Evolutionary conservation across 164 flowering plant species (phyloP).

Genomic region (Umbilicus rupestris): DNA sequence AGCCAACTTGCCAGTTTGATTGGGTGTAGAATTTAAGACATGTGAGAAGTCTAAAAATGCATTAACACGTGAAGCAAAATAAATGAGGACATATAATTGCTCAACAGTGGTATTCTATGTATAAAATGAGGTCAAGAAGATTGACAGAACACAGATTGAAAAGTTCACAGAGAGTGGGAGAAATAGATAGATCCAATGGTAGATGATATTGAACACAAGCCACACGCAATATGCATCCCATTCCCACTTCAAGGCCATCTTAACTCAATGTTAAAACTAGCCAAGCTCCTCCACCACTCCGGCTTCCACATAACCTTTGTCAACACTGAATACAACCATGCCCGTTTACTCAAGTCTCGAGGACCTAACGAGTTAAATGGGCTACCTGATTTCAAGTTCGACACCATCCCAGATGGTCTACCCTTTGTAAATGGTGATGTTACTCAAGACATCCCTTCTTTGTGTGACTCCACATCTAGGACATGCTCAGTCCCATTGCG

Average conservation of each 20-base stretch:
- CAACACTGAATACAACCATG: not conserved
- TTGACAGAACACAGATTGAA: not conserved
- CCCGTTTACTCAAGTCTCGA: not conserved
- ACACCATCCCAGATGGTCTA: slow-evolving; percentile 6
- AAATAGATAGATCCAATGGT: not conserved
- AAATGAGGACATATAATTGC: too few relatives aligned
- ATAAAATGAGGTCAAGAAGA: too few relatives aligned
- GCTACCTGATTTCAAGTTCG: slow-evolving; percentile 7
- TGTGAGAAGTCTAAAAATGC: too few relatives aligned
- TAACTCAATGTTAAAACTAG: slow-evolving; percentile 5
- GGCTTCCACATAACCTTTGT: slow-evolving; percentile 12
- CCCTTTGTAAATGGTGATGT: not conserved
- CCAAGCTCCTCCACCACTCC: not conserved
- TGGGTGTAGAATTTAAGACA: too few relatives aligned
- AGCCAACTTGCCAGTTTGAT: too few relatives aligned
- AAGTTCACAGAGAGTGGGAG: not conserved
- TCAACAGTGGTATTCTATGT: too few relatives aligned
- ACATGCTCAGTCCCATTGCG: slow-evolving; percentile 15
- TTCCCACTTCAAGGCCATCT: slow-evolving; percentile 9
- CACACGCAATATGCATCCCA: slow-evolving; percentile 9
- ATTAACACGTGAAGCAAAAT: too few relatives aligned
- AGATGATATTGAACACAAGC: not conserved
- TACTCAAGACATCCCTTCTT: slow-evolving; percentile 3
- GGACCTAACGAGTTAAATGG: slow-evolving; percentile 2
- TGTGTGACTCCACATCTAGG: not conserved